phyloP scores from a whole-genome alignment of 345 rosid species.

The Camelina neglecta region DNA sequence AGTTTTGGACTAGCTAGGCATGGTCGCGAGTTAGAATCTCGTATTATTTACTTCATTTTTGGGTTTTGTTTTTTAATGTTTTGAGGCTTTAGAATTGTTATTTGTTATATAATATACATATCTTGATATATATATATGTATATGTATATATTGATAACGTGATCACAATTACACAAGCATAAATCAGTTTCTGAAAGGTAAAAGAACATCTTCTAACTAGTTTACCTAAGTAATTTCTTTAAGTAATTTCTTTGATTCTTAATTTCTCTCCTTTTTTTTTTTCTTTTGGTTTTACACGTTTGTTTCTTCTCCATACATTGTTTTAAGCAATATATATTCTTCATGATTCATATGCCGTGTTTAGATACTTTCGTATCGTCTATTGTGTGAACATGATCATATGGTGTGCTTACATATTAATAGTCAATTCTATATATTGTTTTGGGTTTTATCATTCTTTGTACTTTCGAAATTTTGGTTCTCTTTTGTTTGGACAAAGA shows the following conservation, averaged over 20 bases:
- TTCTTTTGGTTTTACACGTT: background rate
- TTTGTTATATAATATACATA: background rate
- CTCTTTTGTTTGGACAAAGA: conserved; percentile 32
- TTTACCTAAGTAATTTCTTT: background rate
- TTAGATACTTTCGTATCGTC: conserved; percentile 9
- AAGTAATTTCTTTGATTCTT: background rate
- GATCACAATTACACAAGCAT: background rate
- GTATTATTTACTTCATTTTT: background rate
- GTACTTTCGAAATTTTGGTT: conserved; percentile 36
- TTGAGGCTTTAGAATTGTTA: no score
- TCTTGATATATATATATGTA: no score
- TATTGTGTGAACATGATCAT: conserved; percentile 3
- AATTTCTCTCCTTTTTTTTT: background rate
- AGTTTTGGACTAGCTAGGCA: no score
- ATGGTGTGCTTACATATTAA: conserved; percentile 17
- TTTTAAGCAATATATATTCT: conserved; percentile 27
- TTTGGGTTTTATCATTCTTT: background rate
- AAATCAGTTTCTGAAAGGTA: background rate
- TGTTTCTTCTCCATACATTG: background rate
- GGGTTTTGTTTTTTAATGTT: no score
- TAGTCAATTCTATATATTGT: background rate
- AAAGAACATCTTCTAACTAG: background rate
- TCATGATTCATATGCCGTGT: conserved; percentile 8
- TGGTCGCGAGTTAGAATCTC: background rate
- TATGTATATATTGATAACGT: background rate